Evolutionary conservation across 441 rosid genomes (phyloP), one percentile per base, ranked within the genome.

Genomic region (Gossypium schwendimanii): DNA sequence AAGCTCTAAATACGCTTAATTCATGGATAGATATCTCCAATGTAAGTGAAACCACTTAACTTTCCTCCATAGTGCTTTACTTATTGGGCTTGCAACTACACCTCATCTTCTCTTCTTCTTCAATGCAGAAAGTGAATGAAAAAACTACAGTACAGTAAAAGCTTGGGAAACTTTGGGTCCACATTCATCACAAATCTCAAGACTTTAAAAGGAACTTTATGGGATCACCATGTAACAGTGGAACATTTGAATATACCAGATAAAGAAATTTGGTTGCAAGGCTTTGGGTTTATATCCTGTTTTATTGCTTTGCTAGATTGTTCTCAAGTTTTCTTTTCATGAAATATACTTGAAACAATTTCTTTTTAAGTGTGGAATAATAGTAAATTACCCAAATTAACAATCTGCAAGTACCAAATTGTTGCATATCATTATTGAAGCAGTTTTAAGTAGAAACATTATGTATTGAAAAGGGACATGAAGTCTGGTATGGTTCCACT

Each of bases 1-100:
- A 81, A 78, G 94, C 97, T 78, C 77, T 85, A 14, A 75, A 80
- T 75, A 89, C 92, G 2, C 97, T 93, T 57, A 79, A 86, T 75
- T 79, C 72, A 10, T 93, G 91, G 97, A 86, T 90, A 57, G 75
- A 74, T 53, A 36, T 75, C 73, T 89, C 99, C 8, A 89, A 87
- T 60, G 88, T 79, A 76, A 78, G 83, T 70, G 11, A 50, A 23
- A 18, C 53, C 20, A 23, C 15, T 36, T 14, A 21, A 7, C 26
- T 57, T 44, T 15, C 55, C 31, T 15, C 64, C 7, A 0, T 21
- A 20, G 9, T 69, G 17, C 65, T 45, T 59, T 50, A 12, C 8
- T 52, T 47, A 4, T 0, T 60, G n/a, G 47, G 21, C 36, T 39
- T 72, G 63, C 4, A 50, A 69, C 39, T 53, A 75, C n/a, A 44